These are phyloP conservation scores for Solanum corneliomulleri DNA, from an alignment of 257 asterid species.

Conservation along the genomic window DNA sequence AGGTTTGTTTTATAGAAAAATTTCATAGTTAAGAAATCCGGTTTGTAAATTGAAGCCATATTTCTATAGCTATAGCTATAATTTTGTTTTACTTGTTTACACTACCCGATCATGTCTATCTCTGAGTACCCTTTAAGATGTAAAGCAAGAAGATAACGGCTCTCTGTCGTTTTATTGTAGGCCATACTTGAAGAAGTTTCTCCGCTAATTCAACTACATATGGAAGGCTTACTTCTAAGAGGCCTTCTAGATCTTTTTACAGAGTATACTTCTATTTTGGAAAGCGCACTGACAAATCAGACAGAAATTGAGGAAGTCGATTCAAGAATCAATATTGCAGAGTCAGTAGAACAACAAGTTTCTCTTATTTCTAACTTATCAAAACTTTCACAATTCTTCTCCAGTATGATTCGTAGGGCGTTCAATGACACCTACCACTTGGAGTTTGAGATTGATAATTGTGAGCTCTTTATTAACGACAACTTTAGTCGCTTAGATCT, in stretches of 20 bases:
- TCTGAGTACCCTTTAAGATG: neutral
- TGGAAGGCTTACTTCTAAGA: constrained; percentile 52
- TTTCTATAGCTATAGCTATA: neutral
- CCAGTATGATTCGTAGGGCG: constrained; percentile 23
- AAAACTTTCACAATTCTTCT: constrained; percentile 29
- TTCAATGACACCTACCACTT: constrained; percentile 27
- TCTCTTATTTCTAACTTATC: constrained; percentile 43
- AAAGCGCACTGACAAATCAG: constrained; percentile 30
- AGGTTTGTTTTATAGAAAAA: constrained; percentile 25
- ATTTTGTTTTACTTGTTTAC: neutral
- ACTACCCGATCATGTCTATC: neutral
- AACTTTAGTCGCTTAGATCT: constrained; percentile 20
- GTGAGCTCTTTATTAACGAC: constrained; percentile 20
- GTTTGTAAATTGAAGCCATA: neutral
- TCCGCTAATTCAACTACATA: constrained; percentile 40
- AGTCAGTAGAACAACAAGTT: constrained; percentile 37
- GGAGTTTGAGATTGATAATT: constrained; percentile 37
- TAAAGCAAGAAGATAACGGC: neutral
- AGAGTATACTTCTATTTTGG: constrained; percentile 33
- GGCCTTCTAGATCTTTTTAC: constrained; percentile 39
- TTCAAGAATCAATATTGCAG: constrained; percentile 21
- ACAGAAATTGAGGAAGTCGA: constrained; percentile 13
- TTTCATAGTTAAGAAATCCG: neutral
- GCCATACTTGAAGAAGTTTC: constrained; percentile 15
- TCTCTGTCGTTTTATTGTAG: neutral